A percentile compares a stretch with the other conserved stretches of the same genome.
Conservation (phyloP, 371 early-diverging fungal species). For the Lichtheimia ornata region DNA sequence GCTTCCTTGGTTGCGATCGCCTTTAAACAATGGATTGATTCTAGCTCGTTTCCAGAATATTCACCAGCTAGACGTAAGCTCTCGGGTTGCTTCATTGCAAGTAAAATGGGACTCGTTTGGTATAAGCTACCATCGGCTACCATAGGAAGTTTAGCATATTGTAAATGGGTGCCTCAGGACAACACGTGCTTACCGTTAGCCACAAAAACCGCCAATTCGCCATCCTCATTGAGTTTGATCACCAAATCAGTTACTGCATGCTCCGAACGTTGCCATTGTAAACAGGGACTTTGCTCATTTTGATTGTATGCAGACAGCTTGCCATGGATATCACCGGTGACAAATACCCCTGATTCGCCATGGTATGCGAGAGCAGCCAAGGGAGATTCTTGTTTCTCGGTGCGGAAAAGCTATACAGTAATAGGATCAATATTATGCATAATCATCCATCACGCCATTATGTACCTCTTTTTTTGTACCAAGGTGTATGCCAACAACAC, state of each 20-base stretch:
- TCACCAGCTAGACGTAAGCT: constrained; percentile 20
- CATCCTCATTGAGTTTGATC: constrained; percentile 26
- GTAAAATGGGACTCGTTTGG: constrained; percentile 27
- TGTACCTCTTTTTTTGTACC: constrained; percentile 58
- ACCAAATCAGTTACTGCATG: constrained; percentile 29
- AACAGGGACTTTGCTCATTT: constrained; percentile 5
- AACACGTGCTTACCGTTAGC: constrained; percentile 25
- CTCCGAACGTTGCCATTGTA: constrained; percentile 33
- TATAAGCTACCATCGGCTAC: constrained; percentile 46
- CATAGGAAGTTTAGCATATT: neutral
- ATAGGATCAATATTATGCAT: neutral
- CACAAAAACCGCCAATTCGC: constrained; percentile 26
- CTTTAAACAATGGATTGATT: constrained; percentile 27
- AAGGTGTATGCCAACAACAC: constrained; percentile 50
- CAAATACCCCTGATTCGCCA: constrained; percentile 14
- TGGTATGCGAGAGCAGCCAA: constrained; percentile 32
- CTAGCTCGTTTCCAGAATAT: constrained; percentile 43
- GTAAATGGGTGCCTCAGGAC: neutral
- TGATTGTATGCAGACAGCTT: constrained; percentile 12
- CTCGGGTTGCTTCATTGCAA: constrained; percentile 1
- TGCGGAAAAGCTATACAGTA: neutral
- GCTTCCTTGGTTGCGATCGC: constrained; percentile 13
- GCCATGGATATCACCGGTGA: constrained; percentile 30
- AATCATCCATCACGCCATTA: neutral
- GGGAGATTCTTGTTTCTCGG: neutral